Conservation (phyloP, 768 basidiomycete species). For the Cystoderma amianthinum region DNA sequence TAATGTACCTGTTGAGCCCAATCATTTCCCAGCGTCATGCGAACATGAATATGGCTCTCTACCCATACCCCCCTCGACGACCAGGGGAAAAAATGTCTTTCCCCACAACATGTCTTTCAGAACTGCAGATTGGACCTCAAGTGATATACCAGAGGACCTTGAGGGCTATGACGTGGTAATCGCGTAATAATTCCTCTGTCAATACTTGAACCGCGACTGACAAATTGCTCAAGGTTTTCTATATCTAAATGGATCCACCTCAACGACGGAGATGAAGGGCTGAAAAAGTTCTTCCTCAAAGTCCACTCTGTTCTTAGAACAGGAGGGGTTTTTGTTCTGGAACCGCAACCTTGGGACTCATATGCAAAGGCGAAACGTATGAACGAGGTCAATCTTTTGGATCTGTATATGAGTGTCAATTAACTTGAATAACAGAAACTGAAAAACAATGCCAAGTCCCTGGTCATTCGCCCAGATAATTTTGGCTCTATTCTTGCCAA, state of each 20-base stretch:
- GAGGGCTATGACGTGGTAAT: conserved; percentile 71
- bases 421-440: conserved; percentile 31
- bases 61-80: conserved; percentile 47
- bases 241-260: conserved; percentile 92
- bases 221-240: conserved; percentile 52
- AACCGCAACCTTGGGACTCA: conserved; percentile 82
- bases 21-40: conserved; percentile 75
- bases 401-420: background rate
- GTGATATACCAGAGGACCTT: conserved; percentile 46
- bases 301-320: conserved; percentile 48
- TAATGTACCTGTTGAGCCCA: conserved; percentile 9
- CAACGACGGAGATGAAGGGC: conserved; percentile 67
- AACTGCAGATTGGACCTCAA: conserved; percentile 66
- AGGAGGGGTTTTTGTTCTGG: conserved; percentile 68
- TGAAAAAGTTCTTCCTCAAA: conserved; percentile 61
- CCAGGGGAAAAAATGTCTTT: conserved; percentile 35
- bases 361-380: conserved; percentile 74
- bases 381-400: conserved; percentile 32
- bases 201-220: conserved; percentile 12
- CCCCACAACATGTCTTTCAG: conserved; percentile 78
- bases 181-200: no score
- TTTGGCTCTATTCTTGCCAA: conserved; percentile 48
- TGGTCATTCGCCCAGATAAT: conserved; percentile 56
- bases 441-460: conserved; percentile 48
- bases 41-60: conserved; percentile 72